These are phyloP conservation scores for Teratosphaeria epicoccoides DNA, from an alignment of 2,329 filamentous ascomycete species.

Conservation along the genomic window DNA sequence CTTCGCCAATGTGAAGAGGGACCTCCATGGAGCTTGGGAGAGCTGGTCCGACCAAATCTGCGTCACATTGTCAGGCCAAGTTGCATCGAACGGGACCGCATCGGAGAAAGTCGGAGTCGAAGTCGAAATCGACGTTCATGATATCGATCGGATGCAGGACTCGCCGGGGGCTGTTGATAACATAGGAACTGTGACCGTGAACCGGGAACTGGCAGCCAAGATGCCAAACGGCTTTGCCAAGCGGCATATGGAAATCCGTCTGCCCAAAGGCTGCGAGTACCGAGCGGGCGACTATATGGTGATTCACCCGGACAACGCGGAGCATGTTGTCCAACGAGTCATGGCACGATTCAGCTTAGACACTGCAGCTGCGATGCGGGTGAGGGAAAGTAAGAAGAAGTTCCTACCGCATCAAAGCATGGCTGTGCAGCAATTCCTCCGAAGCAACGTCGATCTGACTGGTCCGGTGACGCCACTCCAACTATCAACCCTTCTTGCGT, in stretches of 20 bases:
- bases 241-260: constrained; percentile 39
- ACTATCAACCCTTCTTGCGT: constrained; percentile 40
- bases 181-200: constrained; percentile 49
- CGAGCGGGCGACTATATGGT: constrained; percentile 67
- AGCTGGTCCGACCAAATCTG: constrained; percentile 51
- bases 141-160: constrained; percentile 45
- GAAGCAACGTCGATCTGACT: constrained; percentile 63
- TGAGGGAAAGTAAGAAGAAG: constrained; percentile 42
- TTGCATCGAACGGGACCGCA: neutral
- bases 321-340: constrained; percentile 49
- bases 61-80: constrained; percentile 25
- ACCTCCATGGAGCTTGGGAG: constrained; percentile 61
- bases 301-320: constrained; percentile 52
- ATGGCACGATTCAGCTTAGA: constrained; percentile 56
- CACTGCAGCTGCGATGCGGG: constrained; percentile 51
- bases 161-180: constrained; percentile 54
- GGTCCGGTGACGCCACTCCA: constrained; percentile 61
- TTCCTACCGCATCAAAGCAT: constrained; percentile 54
- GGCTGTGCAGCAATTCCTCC: constrained; percentile 52
- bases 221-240: constrained; percentile 46
- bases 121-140: constrained; percentile 37
- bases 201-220: constrained; percentile 42
- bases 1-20: constrained; percentile 48
- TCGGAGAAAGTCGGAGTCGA: constrained; percentile 1
- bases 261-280: constrained; percentile 47